Percentiles rank a stretch among this genome's conserved stretches.
phyloP scores from a whole-genome alignment of 208 protist genomes.

The Crithidia acanthocephali region DNA sequence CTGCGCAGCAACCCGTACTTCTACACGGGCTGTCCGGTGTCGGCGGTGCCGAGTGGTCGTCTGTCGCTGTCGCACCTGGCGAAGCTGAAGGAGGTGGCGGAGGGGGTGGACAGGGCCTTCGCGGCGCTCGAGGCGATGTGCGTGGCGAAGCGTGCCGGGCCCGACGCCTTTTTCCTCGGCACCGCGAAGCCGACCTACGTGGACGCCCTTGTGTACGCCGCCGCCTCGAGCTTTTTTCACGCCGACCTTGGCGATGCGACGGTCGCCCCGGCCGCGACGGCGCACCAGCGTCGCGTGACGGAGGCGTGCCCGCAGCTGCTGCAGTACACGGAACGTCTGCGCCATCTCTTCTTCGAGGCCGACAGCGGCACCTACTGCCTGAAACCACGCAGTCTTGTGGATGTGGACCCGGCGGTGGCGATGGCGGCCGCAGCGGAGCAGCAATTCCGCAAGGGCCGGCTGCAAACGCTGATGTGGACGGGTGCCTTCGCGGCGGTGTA shows the following conservation, averaged over 20 bases:
- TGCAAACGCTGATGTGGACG: constrained; percentile 59
- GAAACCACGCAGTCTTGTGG: constrained; percentile 26
- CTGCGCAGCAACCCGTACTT: constrained; percentile 52
- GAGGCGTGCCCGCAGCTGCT: constrained; percentile 62
- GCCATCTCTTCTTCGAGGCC: constrained; percentile 77
- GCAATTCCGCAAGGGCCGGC: constrained; percentile 59
- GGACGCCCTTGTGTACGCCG: constrained; percentile 81
- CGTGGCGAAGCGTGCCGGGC: constrained; percentile 23
- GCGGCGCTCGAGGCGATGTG: constrained; percentile 58
- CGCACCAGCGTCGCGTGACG: constrained; percentile 49
- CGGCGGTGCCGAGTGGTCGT: constrained; percentile 16
- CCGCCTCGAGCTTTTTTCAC: constrained; percentile 75
- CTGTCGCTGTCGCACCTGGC: constrained; percentile 30
- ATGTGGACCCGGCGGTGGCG: constrained; percentile 1
- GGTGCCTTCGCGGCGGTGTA: constrained; percentile 59
- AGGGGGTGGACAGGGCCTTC: constrained; percentile 50
- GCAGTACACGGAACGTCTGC: constrained; percentile 77
- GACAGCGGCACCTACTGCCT: constrained; percentile 76
- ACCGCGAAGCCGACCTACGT: constrained; percentile 53
- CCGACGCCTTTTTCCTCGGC: constrained; percentile 68
- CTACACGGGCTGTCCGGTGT: constrained; percentile 22
- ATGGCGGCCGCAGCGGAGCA: constrained; percentile 34
- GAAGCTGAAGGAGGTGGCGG: constrained; percentile 56
- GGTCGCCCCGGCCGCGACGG: neutral
- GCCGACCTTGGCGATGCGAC: constrained; percentile 48